Base-by-base conservation (phyloP, 352 stramenopile genomes). In the Globisporangium polare region DNA sequence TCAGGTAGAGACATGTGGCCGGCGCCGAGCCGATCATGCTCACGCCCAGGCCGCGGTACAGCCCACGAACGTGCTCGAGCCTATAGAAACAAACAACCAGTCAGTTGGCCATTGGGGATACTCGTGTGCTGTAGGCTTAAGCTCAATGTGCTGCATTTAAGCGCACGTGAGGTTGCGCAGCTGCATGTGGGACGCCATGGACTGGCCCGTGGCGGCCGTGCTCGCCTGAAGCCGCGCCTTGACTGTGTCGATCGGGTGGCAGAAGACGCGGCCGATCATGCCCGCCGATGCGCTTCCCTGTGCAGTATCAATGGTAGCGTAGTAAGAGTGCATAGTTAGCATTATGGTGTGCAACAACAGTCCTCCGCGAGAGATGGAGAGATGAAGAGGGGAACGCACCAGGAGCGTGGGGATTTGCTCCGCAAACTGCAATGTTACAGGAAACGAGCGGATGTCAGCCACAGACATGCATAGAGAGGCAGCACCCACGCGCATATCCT, bases 1-100 rank as follows among this genome's bases (percentile, higher is more conserved):
- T 97, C 55, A 99, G 73, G 78, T 99, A 99, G 5, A 99, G 69
- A 63, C 96, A 96, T 50, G 94, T 98, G 1, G 92, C 97, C 10
- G 97, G 97, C 45, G 95, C 97, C 13, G 95, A 97, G 10, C 95
- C 95, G 24, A 98, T 54, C 63, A 98, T 86, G 39, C 96, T 97
- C 17, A 98, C 93, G 18, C 92, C 94, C 60, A 99, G 90, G 3
- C 97, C 97, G 53, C 93, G 82, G 72, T 99, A 99, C 5, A 99
- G 74, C 2, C 94, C 89, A 7, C 83, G 79, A 27, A 92, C 39
- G n/a, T 88, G 78, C 41, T 72, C 53, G 24, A 80, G 2, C 46
- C 75, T 84, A 58, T 31, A 17, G n/a, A 42, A 6, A 17, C 1
- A 29, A 10, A 6, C 31, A 35, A 17, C 3, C 17, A 53, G 41